Conservation (phyloP, 2,329 filamentous ascomycete species). For the Akanthomyces dipterigenus region DNA sequence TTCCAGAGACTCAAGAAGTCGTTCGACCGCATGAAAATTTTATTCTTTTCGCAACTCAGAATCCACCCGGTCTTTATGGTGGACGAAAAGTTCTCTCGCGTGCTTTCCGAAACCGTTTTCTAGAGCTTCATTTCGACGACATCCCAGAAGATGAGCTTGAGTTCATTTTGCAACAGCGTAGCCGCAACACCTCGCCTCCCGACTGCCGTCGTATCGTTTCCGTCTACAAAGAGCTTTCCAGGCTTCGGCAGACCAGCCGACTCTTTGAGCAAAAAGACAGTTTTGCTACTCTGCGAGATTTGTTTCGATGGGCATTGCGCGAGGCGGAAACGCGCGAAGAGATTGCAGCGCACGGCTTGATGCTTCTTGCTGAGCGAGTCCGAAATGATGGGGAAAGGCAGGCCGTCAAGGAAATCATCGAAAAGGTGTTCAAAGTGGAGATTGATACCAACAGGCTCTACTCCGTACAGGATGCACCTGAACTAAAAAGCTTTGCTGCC, state of each 20-base stretch:
- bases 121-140: conserved; percentile 96
- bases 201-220: conserved; percentile 87
- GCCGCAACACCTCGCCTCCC: conserved; percentile 77
- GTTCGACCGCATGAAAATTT: conserved; percentile 91
- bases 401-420: conserved; percentile 81
- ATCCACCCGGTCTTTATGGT: conserved; percentile 90
- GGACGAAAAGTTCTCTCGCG: conserved; percentile 88
- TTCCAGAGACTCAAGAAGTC: conserved; percentile 93
- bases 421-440: conserved; percentile 79
- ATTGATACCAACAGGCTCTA: conserved; percentile 74
- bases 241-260: conserved; percentile 80
- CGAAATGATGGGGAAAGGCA: conserved; percentile 80
- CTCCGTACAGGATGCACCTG: conserved; percentile 48
- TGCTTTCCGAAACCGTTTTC: conserved; percentile 92
- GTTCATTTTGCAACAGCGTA: conserved; percentile 81
- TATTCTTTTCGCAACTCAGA: conserved; percentile 97
- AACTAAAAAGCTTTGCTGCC: conserved; percentile 42
- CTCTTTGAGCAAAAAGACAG: conserved; percentile 96
- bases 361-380: conserved; percentile 91
- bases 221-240: conserved; percentile 88
- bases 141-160: conserved; percentile 93
- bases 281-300: conserved; percentile 90
- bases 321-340: conserved; percentile 80
- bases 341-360: conserved; percentile 87
- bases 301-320: conserved; percentile 91